Evolutionary conservation across 1,284 basidiomycete genomes (phyloP).

Genomic region (Ganoderma meredithae): DNA sequence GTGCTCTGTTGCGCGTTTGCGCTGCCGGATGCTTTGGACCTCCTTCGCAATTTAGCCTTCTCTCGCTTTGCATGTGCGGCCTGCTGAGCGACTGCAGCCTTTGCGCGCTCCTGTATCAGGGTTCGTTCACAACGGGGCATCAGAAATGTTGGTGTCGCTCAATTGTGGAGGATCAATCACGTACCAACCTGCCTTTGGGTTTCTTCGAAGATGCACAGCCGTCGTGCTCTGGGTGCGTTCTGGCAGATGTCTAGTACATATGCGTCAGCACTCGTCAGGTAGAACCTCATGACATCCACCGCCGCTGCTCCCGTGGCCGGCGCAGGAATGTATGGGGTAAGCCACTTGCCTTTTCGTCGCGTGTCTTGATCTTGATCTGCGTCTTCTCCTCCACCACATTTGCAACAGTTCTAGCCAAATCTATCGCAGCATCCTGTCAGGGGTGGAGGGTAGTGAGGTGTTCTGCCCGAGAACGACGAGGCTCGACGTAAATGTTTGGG

Average conservation of each 20-base stretch:
- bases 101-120: constrained; percentile 38
- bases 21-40: constrained; percentile 20
- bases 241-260: constrained; percentile 22
- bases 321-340: constrained; percentile 17
- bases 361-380: constrained; percentile 33
- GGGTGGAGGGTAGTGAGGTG: constrained; percentile 7
- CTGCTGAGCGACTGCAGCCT: constrained; percentile 37
- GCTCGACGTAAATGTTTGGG: not conserved
- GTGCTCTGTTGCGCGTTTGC: constrained; percentile 9
- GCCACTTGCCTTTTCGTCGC: constrained; percentile 33
- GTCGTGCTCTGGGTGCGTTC: constrained; percentile 13
- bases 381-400: constrained; percentile 37
- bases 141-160: constrained; percentile 6
- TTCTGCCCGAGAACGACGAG: constrained; percentile 12
- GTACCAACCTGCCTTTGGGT: constrained; percentile 35
- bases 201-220: constrained; percentile 21
- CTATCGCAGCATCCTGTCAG: constrained; percentile 38
- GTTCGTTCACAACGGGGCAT: constrained; percentile 3
- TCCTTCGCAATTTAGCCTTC: constrained; percentile 38
- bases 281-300: not conserved
- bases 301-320: constrained; percentile 23
- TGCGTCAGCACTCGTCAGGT: not conserved
- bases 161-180: constrained; percentile 19
- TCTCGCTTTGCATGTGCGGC: constrained; percentile 39
- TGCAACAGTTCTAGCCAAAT: constrained; percentile 36